Base-by-base conservation (phyloP, 1,284 basidiomycete genomes). In the Veloboletus limbatus region DNA sequence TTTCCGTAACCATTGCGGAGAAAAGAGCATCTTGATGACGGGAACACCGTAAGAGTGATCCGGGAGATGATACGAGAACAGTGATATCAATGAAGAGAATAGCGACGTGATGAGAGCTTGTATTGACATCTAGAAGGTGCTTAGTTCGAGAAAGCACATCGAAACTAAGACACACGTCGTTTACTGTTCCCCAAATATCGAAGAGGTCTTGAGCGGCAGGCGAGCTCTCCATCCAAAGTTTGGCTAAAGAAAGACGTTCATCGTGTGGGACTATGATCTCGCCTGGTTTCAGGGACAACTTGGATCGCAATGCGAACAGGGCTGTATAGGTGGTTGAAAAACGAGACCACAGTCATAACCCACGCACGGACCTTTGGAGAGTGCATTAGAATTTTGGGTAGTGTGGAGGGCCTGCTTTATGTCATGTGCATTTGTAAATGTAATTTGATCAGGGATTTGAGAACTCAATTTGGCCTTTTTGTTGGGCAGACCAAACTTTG, bases 51-150 rank as follows among this genome's bases (percentile, higher is more conserved):
- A 62, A 0, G 71, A 48, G 53, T 88, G 87, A 56, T 79, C 77
- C 0, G 78, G 73, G 51, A 85, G 82, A 47, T 89, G 84, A 3
- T 72, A 69, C 3, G 85, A 81, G 14, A 86, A 67, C 1, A 90
- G 64, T 3, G 66, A 71, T 43, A 91, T 56, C 13, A 87, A 53
- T 0, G 75, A 72, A 0, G 82, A 72, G 5, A 89, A 57, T 0
- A 82, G 55, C 2, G 81, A 78, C 1, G 81, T 50, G 20, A 83
- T 52, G 3, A 77, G 60, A 0, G 75, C 62, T 22, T 74, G 60
- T 8, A 74, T 56, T 2, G 72, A 62, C 8, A 67, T 66, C 67
- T 81, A 24, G 37, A 45, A 31, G 26, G 38, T 30, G 22, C 21
- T 53, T 53, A 51, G 51, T 48, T 33, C 14, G 16, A 30, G 6